Base-by-base conservation (phyloP, 345 rosid species). In the Hibiscus mutabilis region DNA sequence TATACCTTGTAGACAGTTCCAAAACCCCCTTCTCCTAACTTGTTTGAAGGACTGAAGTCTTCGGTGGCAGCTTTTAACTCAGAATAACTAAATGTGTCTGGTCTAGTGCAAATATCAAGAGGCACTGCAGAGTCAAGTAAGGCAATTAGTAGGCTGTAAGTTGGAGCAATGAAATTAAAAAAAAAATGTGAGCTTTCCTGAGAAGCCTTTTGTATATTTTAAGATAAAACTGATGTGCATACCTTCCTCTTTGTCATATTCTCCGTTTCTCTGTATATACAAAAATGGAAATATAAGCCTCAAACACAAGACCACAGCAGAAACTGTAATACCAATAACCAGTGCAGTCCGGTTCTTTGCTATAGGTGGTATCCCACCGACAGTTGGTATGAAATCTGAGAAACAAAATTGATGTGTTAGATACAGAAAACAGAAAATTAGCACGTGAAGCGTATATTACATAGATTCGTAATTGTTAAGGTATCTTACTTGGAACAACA, bases 21-120 rank as follows among this genome's bases (percentile, higher is more conserved):
- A 60, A 35, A 82, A 33, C 82, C 85, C 6, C 85, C 80, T 66
- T 79, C 82, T 55, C 82, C 85, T 1, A 82, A 75, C 76, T 75
- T 74, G 40, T 78, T 75, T 70, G 79, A 60, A 37, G 80, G 49
- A 24, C 73, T 64, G 69, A 81, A 81, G 71, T 73, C 79, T n/a
- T 78, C 52, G 0, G 84, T 78, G 25, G 84, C 84, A 0, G 70
- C 67, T 69, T 46, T 78, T 74, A 81, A 46, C 51, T 81, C 79
- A 3, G 76, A 24, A 40, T 78, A 81, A 74, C 71, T 73, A 42
- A 75, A 81, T 25, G 82, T 78, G 61, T 72, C 53, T 37, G 76
- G 79, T 60, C 75, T 67, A 31, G 69, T 44, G 15, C 53, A 76
- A 10, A 75, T 70, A 5, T 72, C 82, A 46, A 59, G 19, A 47